These are phyloP conservation scores for Puccinellia tenuiflora DNA, from an alignment of 176 grass and related monocot genomes.

Conservation along the genomic window DNA sequence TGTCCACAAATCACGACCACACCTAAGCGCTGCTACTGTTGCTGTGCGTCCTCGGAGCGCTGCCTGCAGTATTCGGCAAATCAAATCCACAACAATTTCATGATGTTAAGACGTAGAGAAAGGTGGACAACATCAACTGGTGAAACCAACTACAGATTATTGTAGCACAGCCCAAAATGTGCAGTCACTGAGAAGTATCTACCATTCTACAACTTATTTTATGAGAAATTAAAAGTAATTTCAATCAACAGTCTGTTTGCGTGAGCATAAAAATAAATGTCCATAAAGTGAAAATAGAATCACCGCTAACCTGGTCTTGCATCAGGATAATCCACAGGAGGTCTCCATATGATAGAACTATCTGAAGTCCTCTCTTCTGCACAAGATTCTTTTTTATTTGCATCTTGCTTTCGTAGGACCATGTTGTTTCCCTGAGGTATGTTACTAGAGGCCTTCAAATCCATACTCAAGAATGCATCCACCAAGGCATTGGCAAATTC, in stretches of 20 bases:
- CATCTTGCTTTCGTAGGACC: conserved; percentile 23
- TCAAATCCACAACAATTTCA: not conserved
- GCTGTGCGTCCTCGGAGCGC: not conserved
- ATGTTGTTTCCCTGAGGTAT: conserved; percentile 13
- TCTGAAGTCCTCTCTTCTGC: conserved; percentile 32
- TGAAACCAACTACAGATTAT: not conserved
- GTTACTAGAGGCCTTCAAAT: conserved; percentile 34
- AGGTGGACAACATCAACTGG: not conserved
- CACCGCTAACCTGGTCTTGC: conserved; percentile 61
- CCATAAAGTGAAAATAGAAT: conserved; percentile 15
- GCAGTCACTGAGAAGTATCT: not conserved
- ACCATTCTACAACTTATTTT: not conserved
- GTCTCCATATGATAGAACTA: conserved; percentile 39
- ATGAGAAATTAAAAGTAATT: not conserved
- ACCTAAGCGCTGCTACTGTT: not conserved
- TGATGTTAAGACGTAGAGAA: not conserved
- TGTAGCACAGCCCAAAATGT: not conserved
- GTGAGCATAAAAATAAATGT: not conserved
- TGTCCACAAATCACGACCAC: not conserved
- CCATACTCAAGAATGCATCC: conserved; percentile 69
- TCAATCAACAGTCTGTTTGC: not conserved
- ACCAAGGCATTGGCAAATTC: conserved; percentile 82
- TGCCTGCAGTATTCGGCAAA: not conserved
- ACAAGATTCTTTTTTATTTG: conserved; percentile 15
- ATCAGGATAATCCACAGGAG: conserved; percentile 61